Evolutionary conservation across 768 basidiomycete genomes (phyloP), one percentile per base, ranked within the genome.

Genomic region (Lactarius evosmus): DNA sequence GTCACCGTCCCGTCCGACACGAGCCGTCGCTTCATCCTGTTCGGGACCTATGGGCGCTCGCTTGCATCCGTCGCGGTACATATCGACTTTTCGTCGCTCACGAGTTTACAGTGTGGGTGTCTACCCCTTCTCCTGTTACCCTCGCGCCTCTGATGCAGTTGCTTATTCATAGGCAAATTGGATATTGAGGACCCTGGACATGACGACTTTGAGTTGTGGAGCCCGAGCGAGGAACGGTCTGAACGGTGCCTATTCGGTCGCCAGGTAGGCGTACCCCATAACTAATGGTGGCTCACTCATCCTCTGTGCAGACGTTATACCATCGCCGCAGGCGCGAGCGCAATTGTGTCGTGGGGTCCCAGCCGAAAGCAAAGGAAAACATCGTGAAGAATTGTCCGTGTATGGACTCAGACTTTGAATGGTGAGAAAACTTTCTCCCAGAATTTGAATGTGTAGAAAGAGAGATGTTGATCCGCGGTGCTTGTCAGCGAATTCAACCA

Each of bases 161-260:
- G 29, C 32, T 38, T 1, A 38, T 38, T 6, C 41, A 46, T 65
- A 96, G 95, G 95, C 74, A 75, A 79, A 1, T 76, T 95, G 52
- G 83, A 81, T 63, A 56, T 82, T 5, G 82, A 93, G 1, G 77
- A 97, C 70, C 88, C 95, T 7, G 82, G 80, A 19, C 77, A 87
- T 41, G 95, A 98, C 71, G 97, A 99, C 76, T 98, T 98, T 72
- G 95, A 98, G 73, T 76, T 97, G 1, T 98, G 97, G 97, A 94
- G 90, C 72, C 97, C 96, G 0, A 92, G 91, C 62, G 89, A 95
- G 71, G 87, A 86, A 52, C 85, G 97, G n/a, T 77, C 82, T 36
- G 95, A 98, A 71, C 78, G 79, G 8, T 99, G 97, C 75, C 77
- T 98, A 30, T 99, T 98, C 68, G 97, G 97, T 25, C 83, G 90